Evolutionary conservation across 2,329 filamentous ascomycete species (phyloP), one percentile per base, ranked within the genome.

Genomic region (Paracoccidioides lutzii): DNA sequence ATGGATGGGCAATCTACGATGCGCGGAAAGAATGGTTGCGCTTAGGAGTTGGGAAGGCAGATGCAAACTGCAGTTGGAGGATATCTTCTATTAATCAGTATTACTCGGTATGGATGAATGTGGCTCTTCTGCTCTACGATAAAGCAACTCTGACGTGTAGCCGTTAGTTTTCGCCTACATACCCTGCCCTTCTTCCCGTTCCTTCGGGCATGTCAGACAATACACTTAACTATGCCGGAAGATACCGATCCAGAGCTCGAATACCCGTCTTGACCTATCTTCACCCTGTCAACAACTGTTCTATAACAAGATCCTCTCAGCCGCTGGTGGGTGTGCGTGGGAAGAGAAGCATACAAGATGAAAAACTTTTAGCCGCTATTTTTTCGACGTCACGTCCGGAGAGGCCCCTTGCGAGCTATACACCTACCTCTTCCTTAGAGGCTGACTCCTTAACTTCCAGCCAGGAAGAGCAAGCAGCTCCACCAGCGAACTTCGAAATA

Each of bases 251-350:
- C 0, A 82, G 90, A 58, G 83, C 85, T 60, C 84, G 93, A 58
- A 90, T 98, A 69, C 93, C 93, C 1, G 87, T 84, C 3, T 75
- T 98, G 42, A 90, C 90, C 28, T 98, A 98, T 70, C 81, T 96
- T n/a, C 93, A 98, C 69, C 88, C 89, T 0, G 78, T 96, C 64
- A 98, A 97, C 69, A 95, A 95, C 68, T 97, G 93, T 70, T 93
- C 90, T 30, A 95, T 98, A 60, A 96, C 91, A 1, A 81, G 93
- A 67, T 95, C 90, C 66, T 95, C 91, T 3, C 93, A 98, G 68
- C 93, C 93, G 0, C 77, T 91, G 56, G 87, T 91, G 1, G 93
- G 93, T 12, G 81, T 97, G 30, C 82, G 87, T 51, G 83, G 87
- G 59, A 93, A 95, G 65, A 83, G 91, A 45, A 97, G 90, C 65